A percentile compares a stretch with the other conserved stretches of the same genome.
These are phyloP conservation scores for Neurospora sp. DNA, from an alignment of 495 filamentous ascomycete species.

Conservation along the genomic window DNA sequence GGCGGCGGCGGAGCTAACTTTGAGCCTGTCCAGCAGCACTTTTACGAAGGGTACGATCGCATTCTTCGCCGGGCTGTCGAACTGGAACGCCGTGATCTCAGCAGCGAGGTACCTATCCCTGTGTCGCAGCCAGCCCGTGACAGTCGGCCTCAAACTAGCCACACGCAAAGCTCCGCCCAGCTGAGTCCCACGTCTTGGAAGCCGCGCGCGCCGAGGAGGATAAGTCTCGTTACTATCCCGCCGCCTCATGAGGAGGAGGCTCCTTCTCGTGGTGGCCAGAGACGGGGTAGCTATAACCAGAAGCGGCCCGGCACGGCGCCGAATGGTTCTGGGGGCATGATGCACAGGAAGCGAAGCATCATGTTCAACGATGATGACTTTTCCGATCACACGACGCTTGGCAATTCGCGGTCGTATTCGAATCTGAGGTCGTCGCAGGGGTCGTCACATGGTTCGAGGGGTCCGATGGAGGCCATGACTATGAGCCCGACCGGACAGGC, in stretches of 20 bases:
- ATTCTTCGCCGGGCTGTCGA: slow-evolving; percentile 19
- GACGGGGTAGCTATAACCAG: background rate
- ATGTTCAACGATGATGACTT: background rate
- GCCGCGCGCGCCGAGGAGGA: background rate
- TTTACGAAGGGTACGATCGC: slow-evolving; percentile 23
- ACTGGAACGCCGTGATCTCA: slow-evolving; percentile 13
- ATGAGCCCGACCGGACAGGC: background rate
- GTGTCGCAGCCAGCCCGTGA: background rate
- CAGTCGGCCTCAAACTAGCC: background rate
- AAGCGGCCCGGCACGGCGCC: background rate
- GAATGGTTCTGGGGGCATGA: background rate
- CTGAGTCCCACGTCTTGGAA: background rate
- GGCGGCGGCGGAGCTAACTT: slow-evolving; percentile 3
- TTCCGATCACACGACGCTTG: background rate
- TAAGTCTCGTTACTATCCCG: background rate
- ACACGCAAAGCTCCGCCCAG: background rate
- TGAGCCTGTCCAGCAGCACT: slow-evolving; percentile 15
- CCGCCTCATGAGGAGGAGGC: background rate
- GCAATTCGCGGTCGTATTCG: background rate
- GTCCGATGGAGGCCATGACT: background rate
- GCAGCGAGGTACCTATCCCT: background rate
- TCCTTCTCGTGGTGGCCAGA: background rate
- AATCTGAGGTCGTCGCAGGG: background rate
- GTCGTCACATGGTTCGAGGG: background rate
- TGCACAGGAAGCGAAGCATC: background rate